phyloP scores from a whole-genome alignment of 352 stramenopile genomes.

The Globisporangium middletonii region DNA sequence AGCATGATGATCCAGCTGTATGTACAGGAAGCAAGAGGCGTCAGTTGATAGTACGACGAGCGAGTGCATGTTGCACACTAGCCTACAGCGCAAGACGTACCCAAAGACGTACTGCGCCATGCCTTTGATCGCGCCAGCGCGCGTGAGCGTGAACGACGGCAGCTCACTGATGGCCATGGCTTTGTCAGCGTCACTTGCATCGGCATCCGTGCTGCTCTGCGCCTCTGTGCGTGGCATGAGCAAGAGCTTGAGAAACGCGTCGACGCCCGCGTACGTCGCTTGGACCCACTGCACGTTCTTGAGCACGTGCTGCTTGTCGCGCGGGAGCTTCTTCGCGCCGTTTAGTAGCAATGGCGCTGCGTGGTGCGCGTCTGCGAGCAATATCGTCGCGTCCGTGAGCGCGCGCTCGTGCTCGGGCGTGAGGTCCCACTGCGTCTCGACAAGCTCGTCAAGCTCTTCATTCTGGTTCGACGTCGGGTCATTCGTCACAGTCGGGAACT shows the following conservation, averaged over 20 bases:
- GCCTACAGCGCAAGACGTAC: constrained; percentile 10
- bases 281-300: constrained; percentile 50
- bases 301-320: constrained; percentile 19
- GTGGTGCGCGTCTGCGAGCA: constrained; percentile 46
- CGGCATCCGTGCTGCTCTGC: neutral
- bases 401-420: constrained; percentile 26
- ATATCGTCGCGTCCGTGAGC: constrained; percentile 30
- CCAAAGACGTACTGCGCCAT: constrained; percentile 70
- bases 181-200: too few species aligned
- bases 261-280: constrained; percentile 56
- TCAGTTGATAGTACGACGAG: neutral
- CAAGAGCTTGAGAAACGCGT: constrained; percentile 34
- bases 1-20: constrained; percentile 51
- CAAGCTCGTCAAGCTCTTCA: too few species aligned
- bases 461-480: too few species aligned
- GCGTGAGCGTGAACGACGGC: constrained; percentile 43
- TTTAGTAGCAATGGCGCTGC: constrained; percentile 33
- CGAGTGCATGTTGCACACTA: neutral
- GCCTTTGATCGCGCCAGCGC: constrained; percentile 54
- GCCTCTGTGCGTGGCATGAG: neutral
- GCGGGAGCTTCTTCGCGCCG: neutral
- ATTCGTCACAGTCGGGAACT: too few species aligned
- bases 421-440: constrained; percentile 22
- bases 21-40: too few species aligned
- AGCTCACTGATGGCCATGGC: too few species aligned